Base-by-base conservation (phyloP, 1,139 yeast genomes). In the Hanseniaspora sp. region DNA sequence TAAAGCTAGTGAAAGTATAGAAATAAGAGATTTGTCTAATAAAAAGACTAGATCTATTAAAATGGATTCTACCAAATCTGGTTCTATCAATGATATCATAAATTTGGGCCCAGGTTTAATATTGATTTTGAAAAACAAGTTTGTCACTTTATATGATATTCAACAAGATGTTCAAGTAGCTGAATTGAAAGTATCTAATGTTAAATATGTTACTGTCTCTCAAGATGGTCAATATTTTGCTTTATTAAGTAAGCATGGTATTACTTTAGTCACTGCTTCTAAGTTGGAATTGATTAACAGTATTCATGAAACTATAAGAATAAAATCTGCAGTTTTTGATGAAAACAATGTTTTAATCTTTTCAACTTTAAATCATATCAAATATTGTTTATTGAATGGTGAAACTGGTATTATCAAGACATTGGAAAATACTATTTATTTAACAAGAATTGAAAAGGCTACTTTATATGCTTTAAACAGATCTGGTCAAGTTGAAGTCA, bases 321-420 rank as follows among this genome's bases (percentile, higher is more conserved):
- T 94, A 64, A 94, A 94, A 74, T 83, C 95, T 72, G 97, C 96
- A 49, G 88, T 95, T 12, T 94, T 97, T 97, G 98, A 92, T 68
- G 96, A 88, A 63, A 75, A 86, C 48, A 94, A 94, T 48, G 95
- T 94, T 41, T 76, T 94, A 67, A 76, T 94, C 61, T 94, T 90
- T 70, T 84, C 96, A 30, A 94, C 99, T 28, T 77, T 94, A 67
- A 92, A 92, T 71, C 99, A 94, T 68, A 84, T 94, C 71, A 92
- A 92, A 71, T 94, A 92, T 70, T 83, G 95, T 51, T 74, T 94
- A 64, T 75, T 90, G 66, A 92, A 90, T 65, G 98, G 98, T 62
- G 98, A 94, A 66, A 81, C 76, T 63, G 98, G 98, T 62, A 88
- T 94, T 56, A 85, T 94, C 63, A 87, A 87, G 69, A 92, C 98